phyloP scores from a whole-genome alignment of 2,329 filamentous ascomycete species.

The Beauveria varroae region DNA sequence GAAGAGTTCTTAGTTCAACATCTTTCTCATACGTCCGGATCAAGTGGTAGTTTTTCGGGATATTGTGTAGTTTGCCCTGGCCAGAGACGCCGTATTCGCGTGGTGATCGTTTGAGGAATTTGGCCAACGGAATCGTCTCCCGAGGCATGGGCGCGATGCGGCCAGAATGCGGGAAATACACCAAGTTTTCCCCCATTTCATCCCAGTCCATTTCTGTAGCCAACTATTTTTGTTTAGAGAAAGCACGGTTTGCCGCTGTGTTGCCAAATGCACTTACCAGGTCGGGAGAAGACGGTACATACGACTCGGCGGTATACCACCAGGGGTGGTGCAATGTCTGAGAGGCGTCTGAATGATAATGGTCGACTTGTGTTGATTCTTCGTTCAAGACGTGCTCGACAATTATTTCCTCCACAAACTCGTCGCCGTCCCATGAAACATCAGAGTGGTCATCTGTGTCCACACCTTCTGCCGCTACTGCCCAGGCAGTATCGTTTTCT shows the following conservation, averaged over 20 bases:
- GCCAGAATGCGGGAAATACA: conserved; percentile 29
- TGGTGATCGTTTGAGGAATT: conserved; percentile 16
- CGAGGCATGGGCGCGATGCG: conserved; percentile 14
- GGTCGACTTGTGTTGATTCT: background rate
- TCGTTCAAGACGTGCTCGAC: background rate
- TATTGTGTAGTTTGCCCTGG: background rate
- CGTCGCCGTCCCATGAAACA: background rate
- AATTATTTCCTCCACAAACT: background rate
- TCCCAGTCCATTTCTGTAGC: background rate
- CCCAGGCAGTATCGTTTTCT: background rate
- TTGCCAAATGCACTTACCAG: background rate
- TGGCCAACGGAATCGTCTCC: conserved; percentile 12
- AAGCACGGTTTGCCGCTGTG: background rate
- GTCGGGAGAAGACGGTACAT: background rate
- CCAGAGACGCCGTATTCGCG: background rate
- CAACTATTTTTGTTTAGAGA: background rate
- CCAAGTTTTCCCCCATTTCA: conserved; percentile 21
- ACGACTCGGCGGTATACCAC: background rate
- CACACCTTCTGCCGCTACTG: background rate
- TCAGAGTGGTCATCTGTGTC: background rate
- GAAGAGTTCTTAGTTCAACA: conserved; percentile 37
- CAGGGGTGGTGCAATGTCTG: background rate
- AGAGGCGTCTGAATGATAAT: too few relatives aligned
- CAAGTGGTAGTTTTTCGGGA: conserved; percentile 25
- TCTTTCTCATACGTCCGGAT: conserved; percentile 43